Percentiles rank a stretch among this genome's conserved stretches.
These are phyloP conservation scores for Ophiocordyceps sinensis DNA, from an alignment of 2,329 filamentous ascomycete species.

Conservation along the genomic window DNA sequence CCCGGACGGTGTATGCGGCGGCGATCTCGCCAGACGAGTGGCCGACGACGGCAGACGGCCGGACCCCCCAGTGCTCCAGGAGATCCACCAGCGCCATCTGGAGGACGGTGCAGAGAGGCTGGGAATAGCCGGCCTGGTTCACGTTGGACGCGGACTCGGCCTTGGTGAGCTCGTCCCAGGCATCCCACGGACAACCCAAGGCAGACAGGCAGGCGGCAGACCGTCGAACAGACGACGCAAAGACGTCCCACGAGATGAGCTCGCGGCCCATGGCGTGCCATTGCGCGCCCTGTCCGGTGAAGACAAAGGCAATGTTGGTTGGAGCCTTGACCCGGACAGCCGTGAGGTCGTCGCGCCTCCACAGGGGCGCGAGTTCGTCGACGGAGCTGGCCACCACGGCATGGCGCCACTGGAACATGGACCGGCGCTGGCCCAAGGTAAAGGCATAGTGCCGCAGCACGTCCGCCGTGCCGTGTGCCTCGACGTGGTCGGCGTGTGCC, in stretches of 20 bases:
- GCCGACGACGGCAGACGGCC: neutral
- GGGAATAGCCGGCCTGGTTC: neutral
- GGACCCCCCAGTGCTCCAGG: neutral
- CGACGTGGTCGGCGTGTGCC: neutral
- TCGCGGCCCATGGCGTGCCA: conserved; percentile 1
- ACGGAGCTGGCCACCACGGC: neutral
- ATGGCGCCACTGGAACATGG: neutral
- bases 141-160: neutral
- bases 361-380: neutral
- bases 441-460: neutral
- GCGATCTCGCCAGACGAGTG: conserved; percentile 1
- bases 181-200: conserved; percentile 1
- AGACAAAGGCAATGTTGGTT: neutral
- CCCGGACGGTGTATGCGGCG: neutral
- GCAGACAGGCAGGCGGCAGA: neutral
- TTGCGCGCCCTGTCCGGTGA: conserved; percentile 1
- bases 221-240: neutral
- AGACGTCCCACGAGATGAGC: neutral
- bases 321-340: neutral
- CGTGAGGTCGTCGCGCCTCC: neutral
- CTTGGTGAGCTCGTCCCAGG: neutral
- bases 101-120: neutral
- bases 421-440: neutral
- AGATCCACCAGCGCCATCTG: neutral
- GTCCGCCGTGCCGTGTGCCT: neutral